These are phyloP conservation scores for Wickerhamiella occidentalis DNA, from an alignment of 805 yeast genomes.

Conservation along the genomic window DNA sequence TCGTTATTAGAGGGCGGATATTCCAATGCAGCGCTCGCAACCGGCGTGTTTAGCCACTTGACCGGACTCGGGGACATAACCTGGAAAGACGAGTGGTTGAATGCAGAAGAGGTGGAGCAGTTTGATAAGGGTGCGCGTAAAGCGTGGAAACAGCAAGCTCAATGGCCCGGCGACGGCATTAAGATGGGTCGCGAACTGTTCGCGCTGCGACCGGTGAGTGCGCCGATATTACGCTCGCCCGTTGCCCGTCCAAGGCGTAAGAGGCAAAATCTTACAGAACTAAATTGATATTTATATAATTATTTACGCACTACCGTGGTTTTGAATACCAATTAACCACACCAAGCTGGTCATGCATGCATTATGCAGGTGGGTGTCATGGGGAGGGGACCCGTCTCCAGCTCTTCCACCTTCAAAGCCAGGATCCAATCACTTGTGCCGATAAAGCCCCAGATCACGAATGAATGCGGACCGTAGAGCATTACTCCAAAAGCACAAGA, in stretches of 20 bases:
- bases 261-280: background rate
- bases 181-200: constrained; percentile 25
- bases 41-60: constrained; percentile 70
- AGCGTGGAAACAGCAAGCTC: constrained; percentile 37
- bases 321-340: background rate
- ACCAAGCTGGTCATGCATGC: background rate
- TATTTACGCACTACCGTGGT: background rate
- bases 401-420: no score
- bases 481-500: background rate
- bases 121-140: constrained; percentile 56
- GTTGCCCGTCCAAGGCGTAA: background rate
- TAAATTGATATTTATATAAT: background rate
- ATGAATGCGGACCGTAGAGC: background rate
- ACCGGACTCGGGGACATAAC: constrained; percentile 49
- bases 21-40: constrained; percentile 65
- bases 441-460: background rate
- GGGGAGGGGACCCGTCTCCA: no score
- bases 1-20: constrained; percentile 80
- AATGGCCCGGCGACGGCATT: constrained; percentile 24
- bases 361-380: no score
- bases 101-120: constrained; percentile 49
- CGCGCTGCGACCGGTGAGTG: background rate
- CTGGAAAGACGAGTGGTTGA: constrained; percentile 59
- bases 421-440: no score
- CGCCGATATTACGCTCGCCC: background rate